Evolutionary conservation across 495 filamentous ascomycete species (phyloP), one percentile per base, ranked within the genome.

Genomic region (Talaromyces nanjingensis): DNA sequence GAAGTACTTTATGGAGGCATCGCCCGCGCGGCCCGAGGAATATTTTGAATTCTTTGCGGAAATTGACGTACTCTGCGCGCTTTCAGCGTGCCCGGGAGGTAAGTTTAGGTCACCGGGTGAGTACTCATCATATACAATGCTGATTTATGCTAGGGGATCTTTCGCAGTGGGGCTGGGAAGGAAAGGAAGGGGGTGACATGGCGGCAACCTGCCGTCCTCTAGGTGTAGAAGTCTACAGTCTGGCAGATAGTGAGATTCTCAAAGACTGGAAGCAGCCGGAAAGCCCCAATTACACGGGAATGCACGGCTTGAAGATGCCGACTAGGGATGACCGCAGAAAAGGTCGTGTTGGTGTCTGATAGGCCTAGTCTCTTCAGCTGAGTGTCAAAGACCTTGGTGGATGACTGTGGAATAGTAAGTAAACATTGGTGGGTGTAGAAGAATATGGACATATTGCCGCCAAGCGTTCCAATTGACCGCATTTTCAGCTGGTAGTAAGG

Each of bases 21-120:
- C 85, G 49, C 90, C 90, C 1, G 89, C 89, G 0, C 80, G 78
- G 56, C 63, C 74, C 55, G 86, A 82, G 1, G 87, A 91, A 63
- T 89, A 81, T 59, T 86, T 92, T 65, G 87, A 91, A 71, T 91
- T 92, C 75, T 84, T 93, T 66, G 86, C 89, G 2, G 90, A 94
- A 71, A 82, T 87, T 60, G 86, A 90, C 70, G 72, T 92, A 12
- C 75, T 94, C 6, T 90, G 88, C 72, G 90, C 89, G 5, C 71
- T 94, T 65, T 90, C 87, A 67, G 79, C 82, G 11, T 84, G 81
- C 65, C 83, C 81, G 52, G 79, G 82, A 31, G 82, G 83, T 73
- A 73, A 60, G 75, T 66, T 62, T 52, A 29, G 39, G 25, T 53
- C 56, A 12, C 27, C n/a, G 42, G 16, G 6, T 33, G 25, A 27